Evolutionary conservation across 2,329 filamentous ascomycete species (phyloP).

Genomic region (Microsporum canis): DNA sequence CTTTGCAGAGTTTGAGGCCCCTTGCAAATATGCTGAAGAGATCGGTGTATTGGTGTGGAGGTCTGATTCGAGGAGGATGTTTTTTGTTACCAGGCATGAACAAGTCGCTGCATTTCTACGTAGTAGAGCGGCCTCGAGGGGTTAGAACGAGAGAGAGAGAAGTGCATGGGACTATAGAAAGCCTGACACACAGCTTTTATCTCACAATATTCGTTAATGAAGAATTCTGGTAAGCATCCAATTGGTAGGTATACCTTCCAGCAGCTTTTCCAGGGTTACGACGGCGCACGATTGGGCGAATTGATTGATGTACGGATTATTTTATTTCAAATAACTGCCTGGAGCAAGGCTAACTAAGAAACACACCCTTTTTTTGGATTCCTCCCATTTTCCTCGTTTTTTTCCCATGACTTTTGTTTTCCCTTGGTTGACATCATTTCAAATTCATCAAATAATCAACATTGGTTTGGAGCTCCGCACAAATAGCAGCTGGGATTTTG

Average conservation of each 20-base stretch:
- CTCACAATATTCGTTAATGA: neutral
- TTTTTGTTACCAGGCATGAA: slow-evolving; percentile 86
- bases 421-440: neutral
- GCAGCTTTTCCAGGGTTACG: neutral
- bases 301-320: neutral
- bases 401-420: neutral
- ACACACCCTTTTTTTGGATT: neutral
- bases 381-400: neutral
- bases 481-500: neutral
- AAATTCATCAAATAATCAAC: neutral
- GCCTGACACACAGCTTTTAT: neutral
- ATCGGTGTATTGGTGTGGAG: slow-evolving; percentile 84
- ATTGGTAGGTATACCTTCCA: neutral
- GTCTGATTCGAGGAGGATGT: slow-evolving; percentile 65
- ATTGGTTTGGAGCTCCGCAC: neutral
- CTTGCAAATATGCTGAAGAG: slow-evolving; percentile 61
- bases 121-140: slow-evolving; percentile 44
- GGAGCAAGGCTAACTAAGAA: neutral
- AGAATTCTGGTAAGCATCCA: neutral
- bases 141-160: slow-evolving; percentile 7
- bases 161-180: neutral
- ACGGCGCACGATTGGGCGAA: neutral
- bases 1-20: slow-evolving; percentile 49
- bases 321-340: neutral
- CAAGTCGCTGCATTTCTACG: slow-evolving; percentile 74